These are phyloP conservation scores for Serendipita sp. DNA, from an alignment of 768 basidiomycete genomes.

Conservation along the genomic window DNA sequence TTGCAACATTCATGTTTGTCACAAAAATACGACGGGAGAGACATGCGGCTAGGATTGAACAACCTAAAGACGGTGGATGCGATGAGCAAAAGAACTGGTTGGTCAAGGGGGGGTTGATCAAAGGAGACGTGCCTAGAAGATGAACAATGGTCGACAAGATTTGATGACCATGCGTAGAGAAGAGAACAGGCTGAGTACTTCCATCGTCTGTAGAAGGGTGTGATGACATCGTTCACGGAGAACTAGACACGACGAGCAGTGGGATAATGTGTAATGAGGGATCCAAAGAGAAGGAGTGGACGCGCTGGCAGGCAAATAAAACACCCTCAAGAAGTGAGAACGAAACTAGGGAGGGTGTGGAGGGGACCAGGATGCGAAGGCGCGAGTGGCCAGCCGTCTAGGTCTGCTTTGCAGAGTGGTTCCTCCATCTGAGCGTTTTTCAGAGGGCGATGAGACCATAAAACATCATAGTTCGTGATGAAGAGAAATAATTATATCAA, in stretches of 20 bases:
- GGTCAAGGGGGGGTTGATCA: background rate
- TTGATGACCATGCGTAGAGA: background rate
- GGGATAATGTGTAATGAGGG: background rate
- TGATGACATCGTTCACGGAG: background rate
- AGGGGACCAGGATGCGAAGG: background rate
- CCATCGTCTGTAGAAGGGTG: background rate
- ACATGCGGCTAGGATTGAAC: conserved; percentile 22
- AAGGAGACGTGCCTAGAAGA: background rate
- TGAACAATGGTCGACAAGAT: background rate
- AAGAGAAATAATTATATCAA: no score
- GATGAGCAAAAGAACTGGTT: background rate
- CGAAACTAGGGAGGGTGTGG: background rate
- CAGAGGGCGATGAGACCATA: no score
- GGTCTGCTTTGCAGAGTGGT: no score
- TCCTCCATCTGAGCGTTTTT: no score
- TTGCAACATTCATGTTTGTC: conserved; percentile 11
- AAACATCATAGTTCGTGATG: no score
- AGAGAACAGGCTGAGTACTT: background rate
- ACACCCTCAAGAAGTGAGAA: background rate
- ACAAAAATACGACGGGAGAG: conserved; percentile 22
- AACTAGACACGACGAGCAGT: background rate
- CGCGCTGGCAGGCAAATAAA: background rate
- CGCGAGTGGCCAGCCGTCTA: no score
- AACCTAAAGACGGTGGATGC: conserved; percentile 12
- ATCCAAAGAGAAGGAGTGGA: background rate